Evolutionary conservation across 1,284 basidiomycete genomes (phyloP).

Genomic region (Ceratobasidium sp.): DNA sequence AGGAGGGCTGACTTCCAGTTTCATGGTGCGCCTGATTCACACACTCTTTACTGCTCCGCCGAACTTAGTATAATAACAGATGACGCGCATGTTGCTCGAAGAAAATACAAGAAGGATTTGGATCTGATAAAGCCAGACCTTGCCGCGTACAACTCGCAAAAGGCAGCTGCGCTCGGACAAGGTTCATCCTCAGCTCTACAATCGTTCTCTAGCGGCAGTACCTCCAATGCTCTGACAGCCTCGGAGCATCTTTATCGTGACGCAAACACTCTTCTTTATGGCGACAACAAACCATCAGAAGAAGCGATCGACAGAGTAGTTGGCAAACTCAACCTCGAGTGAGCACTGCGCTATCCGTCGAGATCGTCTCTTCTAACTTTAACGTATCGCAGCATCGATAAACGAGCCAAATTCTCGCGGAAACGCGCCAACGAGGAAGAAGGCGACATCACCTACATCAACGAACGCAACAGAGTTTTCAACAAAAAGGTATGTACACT

Average conservation of each 20-base stretch:
- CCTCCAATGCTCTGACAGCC: constrained; percentile 56
- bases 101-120: constrained; percentile 90
- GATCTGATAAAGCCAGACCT: constrained; percentile 87
- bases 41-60: neutral
- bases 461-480: constrained; percentile 97
- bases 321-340: constrained; percentile 92
- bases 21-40: constrained; percentile 61
- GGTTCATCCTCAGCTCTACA: constrained; percentile 47
- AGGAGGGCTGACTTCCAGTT: constrained; percentile 81
- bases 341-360: constrained; percentile 53
- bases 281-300: constrained; percentile 91
- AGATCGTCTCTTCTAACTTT: constrained; percentile 10
- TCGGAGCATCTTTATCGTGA: constrained; percentile 86
- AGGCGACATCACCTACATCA: constrained; percentile 98
- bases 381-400: constrained; percentile 68
- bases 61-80: constrained; percentile 61
- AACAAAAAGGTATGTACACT: constrained; percentile 86
- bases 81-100: constrained; percentile 84
- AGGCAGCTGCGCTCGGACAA: constrained; percentile 76
- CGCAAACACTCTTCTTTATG: constrained; percentile 88
- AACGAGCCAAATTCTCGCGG: constrained; percentile 84
- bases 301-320: constrained; percentile 94
- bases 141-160: constrained; percentile 82
- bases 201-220: constrained; percentile 43
- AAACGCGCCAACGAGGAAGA: constrained; percentile 89